Conservation (phyloP, 805 yeast species). For the Ogataea allantospora region DNA sequence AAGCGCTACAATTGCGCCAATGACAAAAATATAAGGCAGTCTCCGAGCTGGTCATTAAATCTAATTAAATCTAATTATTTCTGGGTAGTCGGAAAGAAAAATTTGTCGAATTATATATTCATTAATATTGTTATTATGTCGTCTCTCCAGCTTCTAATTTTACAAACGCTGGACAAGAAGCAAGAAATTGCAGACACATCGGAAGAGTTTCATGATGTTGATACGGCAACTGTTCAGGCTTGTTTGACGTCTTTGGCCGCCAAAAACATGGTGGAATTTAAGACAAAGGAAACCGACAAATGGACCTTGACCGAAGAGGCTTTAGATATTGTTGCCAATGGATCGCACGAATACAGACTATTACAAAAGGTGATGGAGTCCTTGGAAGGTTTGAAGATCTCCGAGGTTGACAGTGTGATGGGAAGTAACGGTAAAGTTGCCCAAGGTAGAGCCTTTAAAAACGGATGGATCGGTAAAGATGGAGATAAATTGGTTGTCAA, state of each 20-base stretch:
- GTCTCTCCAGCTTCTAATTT: conserved; percentile 60
- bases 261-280: conserved; percentile 73
- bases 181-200: conserved; percentile 70
- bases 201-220: conserved; percentile 60
- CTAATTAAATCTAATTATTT: neutral
- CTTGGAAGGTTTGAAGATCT: conserved; percentile 76
- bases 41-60: conserved; percentile 12
- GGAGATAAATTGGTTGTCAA: conserved; percentile 75
- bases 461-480: conserved; percentile 91
- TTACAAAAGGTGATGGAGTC: conserved; percentile 69
- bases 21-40: conserved; percentile 8
- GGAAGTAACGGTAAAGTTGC: conserved; percentile 89
- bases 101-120: conserved; percentile 9
- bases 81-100: conserved; percentile 1
- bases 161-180: conserved; percentile 61
- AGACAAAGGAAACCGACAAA: conserved; percentile 68
- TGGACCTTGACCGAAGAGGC: conserved; percentile 84
- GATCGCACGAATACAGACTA: conserved; percentile 88
- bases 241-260: conserved; percentile 85
- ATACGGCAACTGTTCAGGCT: conserved; percentile 68
- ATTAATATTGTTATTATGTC: conserved; percentile 48
- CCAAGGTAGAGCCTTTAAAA: conserved; percentile 96
- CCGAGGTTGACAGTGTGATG: conserved; percentile 68
- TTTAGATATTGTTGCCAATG: conserved; percentile 67
- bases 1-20: conserved; percentile 5